Conservation (phyloP, 2,329 filamentous ascomycete species). For the Penicillium aurantiogriseum region DNA sequence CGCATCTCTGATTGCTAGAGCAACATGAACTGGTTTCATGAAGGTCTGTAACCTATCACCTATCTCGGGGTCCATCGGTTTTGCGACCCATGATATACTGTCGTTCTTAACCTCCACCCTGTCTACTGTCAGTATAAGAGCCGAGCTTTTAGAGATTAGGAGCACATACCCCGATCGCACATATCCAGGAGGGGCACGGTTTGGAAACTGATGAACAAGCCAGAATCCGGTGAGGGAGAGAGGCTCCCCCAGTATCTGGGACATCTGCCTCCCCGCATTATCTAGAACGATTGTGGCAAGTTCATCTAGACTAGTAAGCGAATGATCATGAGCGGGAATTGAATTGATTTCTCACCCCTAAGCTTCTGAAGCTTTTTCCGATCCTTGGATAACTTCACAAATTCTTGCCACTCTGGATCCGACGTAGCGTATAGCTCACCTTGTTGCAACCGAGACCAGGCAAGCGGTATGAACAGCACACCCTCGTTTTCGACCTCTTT, state of each 20-base stretch:
- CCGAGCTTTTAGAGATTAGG: background rate
- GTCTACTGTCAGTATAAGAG: slow-evolving; percentile 11
- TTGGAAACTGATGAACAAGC: slow-evolving; percentile 63
- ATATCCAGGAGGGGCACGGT: slow-evolving; percentile 58
- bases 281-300: slow-evolving; percentile 47
- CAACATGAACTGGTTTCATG: slow-evolving; percentile 33
- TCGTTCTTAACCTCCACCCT: slow-evolving; percentile 31
- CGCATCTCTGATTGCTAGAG: slow-evolving; percentile 36
- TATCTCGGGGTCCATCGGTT: slow-evolving; percentile 29
- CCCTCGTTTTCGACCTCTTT: slow-evolving; percentile 42
- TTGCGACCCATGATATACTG: slow-evolving; percentile 29
- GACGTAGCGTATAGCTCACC: slow-evolving; percentile 33
- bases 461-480: slow-evolving; percentile 61
- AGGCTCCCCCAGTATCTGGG: slow-evolving; percentile 47
- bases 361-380: slow-evolving; percentile 49
- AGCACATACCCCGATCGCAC: slow-evolving; percentile 58
- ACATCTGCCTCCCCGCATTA: slow-evolving; percentile 46
- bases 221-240: slow-evolving; percentile 54
- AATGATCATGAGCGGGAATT: slow-evolving; percentile 8
- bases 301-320: slow-evolving; percentile 40
- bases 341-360: slow-evolving; percentile 33
- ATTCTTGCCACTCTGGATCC: slow-evolving; percentile 65
- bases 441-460: slow-evolving; percentile 45
- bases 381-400: slow-evolving; percentile 59
- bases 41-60: slow-evolving; percentile 31